A percentile compares a stretch with the other conserved stretches of the same genome.
phyloP scores from a whole-genome alignment of 805 yeast species.

The Nakazawaea pomicola region DNA sequence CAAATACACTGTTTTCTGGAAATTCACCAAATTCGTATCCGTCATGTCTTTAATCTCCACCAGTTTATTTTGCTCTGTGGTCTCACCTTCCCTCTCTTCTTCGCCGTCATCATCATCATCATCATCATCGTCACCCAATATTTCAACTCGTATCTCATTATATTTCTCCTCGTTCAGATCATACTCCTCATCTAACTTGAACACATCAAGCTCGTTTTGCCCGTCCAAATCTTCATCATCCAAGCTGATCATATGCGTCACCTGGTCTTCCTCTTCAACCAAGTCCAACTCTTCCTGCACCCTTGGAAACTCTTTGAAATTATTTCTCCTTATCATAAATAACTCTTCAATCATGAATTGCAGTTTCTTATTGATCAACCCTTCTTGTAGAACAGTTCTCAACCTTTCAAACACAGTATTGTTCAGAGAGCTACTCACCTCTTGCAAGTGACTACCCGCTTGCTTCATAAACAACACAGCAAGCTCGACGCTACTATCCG shows the following conservation, averaged over 20 bases:
- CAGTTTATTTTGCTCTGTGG: constrained; percentile 16
- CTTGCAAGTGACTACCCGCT: constrained; percentile 47
- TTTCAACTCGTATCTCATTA: constrained; percentile 33
- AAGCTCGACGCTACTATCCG: constrained; percentile 53
- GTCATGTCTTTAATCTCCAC: constrained; percentile 58
- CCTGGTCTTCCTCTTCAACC: constrained; percentile 59
- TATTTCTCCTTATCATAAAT: constrained; percentile 41
- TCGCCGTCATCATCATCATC: constrained; percentile 18
- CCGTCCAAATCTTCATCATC: constrained; percentile 43
- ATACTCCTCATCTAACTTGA: constrained; percentile 46
- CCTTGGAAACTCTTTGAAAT: constrained; percentile 27
- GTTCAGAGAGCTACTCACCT: constrained; percentile 37
- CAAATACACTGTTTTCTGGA: constrained; percentile 73
- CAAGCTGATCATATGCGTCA: constrained; percentile 50
- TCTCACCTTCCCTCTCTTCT: constrained; percentile 19
- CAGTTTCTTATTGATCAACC: constrained; percentile 32
- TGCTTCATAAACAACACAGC: constrained; percentile 43
- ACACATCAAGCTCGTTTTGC: constrained; percentile 35
- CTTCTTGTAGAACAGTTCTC: constrained; percentile 55
- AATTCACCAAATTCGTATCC: constrained; percentile 53
- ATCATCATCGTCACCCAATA: constrained; percentile 34
- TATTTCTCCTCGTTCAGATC: constrained; percentile 47
- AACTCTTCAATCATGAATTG: constrained; percentile 45
- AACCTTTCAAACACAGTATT: constrained; percentile 51
- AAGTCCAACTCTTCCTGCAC: constrained; percentile 48